Evolutionary conservation across 495 filamentous ascomycete species (phyloP).

Genomic region (Schizothecium vesticola): DNA sequence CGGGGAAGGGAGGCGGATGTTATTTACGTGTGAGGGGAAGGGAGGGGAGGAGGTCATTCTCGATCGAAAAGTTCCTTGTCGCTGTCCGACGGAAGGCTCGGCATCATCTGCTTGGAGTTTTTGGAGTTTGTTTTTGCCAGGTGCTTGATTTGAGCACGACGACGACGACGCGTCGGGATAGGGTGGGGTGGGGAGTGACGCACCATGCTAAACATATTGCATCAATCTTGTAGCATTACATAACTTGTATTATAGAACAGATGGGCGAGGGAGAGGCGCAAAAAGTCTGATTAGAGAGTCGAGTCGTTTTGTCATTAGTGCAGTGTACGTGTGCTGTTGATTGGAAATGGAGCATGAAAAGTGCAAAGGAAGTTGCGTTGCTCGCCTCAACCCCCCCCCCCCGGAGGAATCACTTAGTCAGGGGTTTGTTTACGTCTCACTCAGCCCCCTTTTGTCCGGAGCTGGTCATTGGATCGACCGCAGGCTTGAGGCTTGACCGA

Average conservation of each 20-base stretch:
- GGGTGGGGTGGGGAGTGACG: too few relatives aligned
- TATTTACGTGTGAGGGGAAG: neutral
- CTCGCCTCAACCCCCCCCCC: too few relatives aligned
- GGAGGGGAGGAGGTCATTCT: neutral
- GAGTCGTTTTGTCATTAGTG: neutral
- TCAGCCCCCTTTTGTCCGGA: neutral
- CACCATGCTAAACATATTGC: too few relatives aligned
- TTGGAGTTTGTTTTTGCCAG: neutral
- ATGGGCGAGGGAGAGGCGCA: neutral
- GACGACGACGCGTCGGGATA: too few relatives aligned
- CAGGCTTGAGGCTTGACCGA: too few relatives aligned
- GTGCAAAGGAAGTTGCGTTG: neutral
- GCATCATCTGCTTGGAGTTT: neutral
- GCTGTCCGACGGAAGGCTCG: neutral
- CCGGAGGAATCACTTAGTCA: neutral
- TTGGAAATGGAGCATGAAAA: too few relatives aligned
- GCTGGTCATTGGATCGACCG: too few relatives aligned
- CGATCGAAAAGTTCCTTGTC: neutral
- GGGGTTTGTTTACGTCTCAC: neutral
- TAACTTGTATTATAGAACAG: neutral
- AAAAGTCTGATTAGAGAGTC: neutral
- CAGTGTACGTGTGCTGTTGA: too few relatives aligned
- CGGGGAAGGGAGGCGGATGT: neutral
- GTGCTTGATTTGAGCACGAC: neutral
- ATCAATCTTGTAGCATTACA: neutral